Evolutionary conservation across 2,329 filamentous ascomycete species (phyloP).

Genomic region (Blastomyces percursus): DNA sequence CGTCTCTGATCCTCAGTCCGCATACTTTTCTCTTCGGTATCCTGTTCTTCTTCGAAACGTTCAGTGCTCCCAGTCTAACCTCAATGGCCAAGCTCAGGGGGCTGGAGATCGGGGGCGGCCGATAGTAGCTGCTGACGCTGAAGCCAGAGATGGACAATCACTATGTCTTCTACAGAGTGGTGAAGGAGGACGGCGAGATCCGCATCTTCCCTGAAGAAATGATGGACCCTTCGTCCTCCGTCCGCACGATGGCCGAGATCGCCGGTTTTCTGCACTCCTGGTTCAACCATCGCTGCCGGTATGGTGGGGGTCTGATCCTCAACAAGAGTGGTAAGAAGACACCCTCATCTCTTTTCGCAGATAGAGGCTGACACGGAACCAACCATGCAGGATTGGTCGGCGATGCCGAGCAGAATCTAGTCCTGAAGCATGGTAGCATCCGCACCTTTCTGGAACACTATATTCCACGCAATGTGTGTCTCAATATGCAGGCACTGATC

Average conservation of each 20-base stretch:
- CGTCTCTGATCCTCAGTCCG: slow-evolving; percentile 15
- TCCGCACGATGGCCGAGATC: slow-evolving; percentile 15
- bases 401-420: slow-evolving; percentile 16
- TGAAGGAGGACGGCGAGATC: slow-evolving; percentile 13
- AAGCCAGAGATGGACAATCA: slow-evolving; percentile 17
- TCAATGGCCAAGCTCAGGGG: slow-evolving; percentile 18
- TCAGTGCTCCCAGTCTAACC: slow-evolving; percentile 15
- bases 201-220: slow-evolving; percentile 13
- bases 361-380: neutral
- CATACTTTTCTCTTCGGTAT: slow-evolving; percentile 12
- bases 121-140: slow-evolving; percentile 15
- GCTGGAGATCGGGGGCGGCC: slow-evolving; percentile 14
- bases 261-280: slow-evolving; percentile 15
- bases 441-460: slow-evolving; percentile 21
- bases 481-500: slow-evolving; percentile 15
- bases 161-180: slow-evolving; percentile 19
- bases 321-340: neutral
- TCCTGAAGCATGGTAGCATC: slow-evolving; percentile 17
- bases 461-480: slow-evolving; percentile 10
- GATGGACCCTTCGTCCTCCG: slow-evolving; percentile 12
- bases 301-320: slow-evolving; percentile 9
- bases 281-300: slow-evolving; percentile 18
- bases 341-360: neutral
- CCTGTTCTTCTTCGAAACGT: slow-evolving; percentile 16
- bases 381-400: slow-evolving; percentile 12